phyloP scores from a whole-genome alignment of 148 eudicot genomes.

The Euryodendron excelsum region DNA sequence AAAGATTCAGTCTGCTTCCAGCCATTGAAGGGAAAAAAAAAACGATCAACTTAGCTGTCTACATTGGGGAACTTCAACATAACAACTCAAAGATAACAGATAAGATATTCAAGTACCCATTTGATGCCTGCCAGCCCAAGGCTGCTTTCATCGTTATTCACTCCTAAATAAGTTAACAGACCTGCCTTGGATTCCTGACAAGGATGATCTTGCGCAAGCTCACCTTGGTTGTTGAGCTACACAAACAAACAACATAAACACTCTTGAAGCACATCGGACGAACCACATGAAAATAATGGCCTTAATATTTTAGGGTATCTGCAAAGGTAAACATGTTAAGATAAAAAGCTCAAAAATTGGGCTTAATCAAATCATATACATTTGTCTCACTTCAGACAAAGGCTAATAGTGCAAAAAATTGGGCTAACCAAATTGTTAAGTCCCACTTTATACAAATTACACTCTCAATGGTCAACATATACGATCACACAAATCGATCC shows the following conservation, averaged over 20 bases:
- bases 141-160: constrained; percentile 43
- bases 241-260: constrained; percentile 9
- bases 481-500: background rate
- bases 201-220: constrained; percentile 21
- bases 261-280: background rate
- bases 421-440: constrained; percentile 4
- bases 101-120: constrained; percentile 39
- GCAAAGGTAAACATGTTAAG: background rate
- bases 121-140: constrained; percentile 51
- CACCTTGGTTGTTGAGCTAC: constrained; percentile 28
- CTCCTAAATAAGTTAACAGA: constrained; percentile 30
- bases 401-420: background rate
- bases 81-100: background rate
- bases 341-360: background rate
- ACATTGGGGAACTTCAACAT: background rate
- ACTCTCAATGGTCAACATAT: background rate
- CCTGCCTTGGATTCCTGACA: constrained; percentile 43
- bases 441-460: background rate
- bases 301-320: background rate
- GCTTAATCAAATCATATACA: background rate
- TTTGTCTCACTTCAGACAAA: background rate
- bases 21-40: background rate
- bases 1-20: constrained; percentile 56
- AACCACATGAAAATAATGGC: background rate
- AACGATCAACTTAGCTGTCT: background rate